Base-by-base conservation (phyloP, 805 yeast species). In the Wickerhamiella siamensis region DNA sequence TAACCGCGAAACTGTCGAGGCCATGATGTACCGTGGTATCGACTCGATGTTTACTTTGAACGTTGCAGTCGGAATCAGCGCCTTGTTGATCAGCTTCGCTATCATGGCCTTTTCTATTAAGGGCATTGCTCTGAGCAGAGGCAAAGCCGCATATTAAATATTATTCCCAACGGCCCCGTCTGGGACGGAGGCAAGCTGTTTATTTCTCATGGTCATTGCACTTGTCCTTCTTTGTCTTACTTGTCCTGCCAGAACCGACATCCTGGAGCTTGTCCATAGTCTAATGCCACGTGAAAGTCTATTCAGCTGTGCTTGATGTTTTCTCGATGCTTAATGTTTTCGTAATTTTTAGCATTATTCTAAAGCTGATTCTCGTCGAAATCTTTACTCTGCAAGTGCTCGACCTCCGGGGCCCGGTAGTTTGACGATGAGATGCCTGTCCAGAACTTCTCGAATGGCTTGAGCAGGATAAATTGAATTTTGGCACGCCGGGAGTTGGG, bases 31-130 rank as follows among this genome's bases (percentile, higher is more conserved):
- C 59, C 70, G 86, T 52, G 94, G 94, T 3, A 67, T 77, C 46
- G 83, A 91, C 22, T 67, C 78, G 40, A 87, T 91, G 96, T 88
- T 91, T 62, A 82, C 91, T 1, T 72, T 88, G 55, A 91, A 88
- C 58, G 73, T 88, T 31, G 73, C 81, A 45, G 80, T 91, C 44
- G 97, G 97, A 9, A 44, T 75, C 36, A 70, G 80, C 29, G 73
- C 88, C 2, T 64, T 88, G 34, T 46, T 86, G 9, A 86, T 91
- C 95, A 80, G 82, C 1, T 86, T 95, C 94, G 75, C 77, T 45
- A 82, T 83, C 81, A 39, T 65, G 5, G 63, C 86, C 14, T 71
- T 84, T 55, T 56, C 63, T 6, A 34, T 64, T 43, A 63, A 60
- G 49, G 65, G 65, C 31, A 41, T 47, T 47, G 57, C 53, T 1